Conservation (phyloP, 1,284 basidiomycete genomes). For the Malassezia equina region DNA sequence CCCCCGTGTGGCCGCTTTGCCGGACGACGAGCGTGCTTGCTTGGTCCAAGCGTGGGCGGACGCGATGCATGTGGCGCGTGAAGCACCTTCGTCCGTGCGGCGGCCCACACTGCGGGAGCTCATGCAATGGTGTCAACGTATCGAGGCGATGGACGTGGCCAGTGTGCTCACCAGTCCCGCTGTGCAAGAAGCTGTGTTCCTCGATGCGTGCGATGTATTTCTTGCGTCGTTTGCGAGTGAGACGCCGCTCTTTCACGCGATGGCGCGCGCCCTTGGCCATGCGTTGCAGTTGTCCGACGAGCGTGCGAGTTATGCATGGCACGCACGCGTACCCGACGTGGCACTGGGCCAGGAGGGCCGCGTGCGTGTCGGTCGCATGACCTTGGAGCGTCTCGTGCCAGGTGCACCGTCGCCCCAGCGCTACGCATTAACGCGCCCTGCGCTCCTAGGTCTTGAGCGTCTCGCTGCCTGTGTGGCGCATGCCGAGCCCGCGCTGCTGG, state of each 20-base stretch:
- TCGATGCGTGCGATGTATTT: conserved; percentile 85
- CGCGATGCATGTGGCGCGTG: not conserved
- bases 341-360: conserved; percentile 7
- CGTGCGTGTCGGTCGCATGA: conserved; percentile 14
- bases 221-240: conserved; percentile 57
- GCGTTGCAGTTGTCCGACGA: conserved; percentile 32
- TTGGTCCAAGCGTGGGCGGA: conserved; percentile 33
- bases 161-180: conserved; percentile 57
- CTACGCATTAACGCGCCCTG: conserved; percentile 84
- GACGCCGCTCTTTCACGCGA: conserved; percentile 11
- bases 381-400: not conserved
- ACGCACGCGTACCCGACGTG: conserved; percentile 32
- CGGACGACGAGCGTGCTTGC: conserved; percentile 19
- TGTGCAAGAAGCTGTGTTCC: conserved; percentile 76
- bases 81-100: not conserved
- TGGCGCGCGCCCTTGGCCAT: conserved; percentile 27
- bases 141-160: conserved; percentile 50
- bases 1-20: conserved; percentile 17
- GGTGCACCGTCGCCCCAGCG: conserved; percentile 27
- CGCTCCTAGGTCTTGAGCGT: conserved; percentile 67
- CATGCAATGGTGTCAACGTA: conserved; percentile 72
- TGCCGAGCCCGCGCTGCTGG: conserved; percentile 76
- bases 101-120: conserved; percentile 65
- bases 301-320: conserved; percentile 31
- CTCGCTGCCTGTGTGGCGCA: conserved; percentile 66